These are phyloP conservation scores for Barnettozyma siamensis DNA, from an alignment of 805 yeast genomes.

Conservation along the genomic window DNA sequence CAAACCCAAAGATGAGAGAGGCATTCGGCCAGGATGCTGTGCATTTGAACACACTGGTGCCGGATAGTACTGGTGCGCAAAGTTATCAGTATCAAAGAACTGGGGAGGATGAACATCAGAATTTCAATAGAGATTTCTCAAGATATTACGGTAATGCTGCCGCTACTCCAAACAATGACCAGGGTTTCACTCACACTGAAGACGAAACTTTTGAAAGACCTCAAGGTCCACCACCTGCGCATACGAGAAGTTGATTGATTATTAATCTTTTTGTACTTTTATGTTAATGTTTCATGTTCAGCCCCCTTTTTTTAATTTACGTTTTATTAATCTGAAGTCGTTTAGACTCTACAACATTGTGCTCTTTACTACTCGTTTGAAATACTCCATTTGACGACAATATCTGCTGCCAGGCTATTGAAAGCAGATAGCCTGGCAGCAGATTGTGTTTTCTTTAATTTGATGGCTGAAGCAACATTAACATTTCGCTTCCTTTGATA, in stretches of 20 bases:
- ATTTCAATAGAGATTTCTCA: slow-evolving; percentile 24
- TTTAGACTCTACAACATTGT: too few relatives aligned
- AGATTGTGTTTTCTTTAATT: too few relatives aligned
- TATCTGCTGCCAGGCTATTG: too few relatives aligned
- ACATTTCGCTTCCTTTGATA: too few relatives aligned
- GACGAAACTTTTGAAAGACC: slow-evolving; percentile 2
- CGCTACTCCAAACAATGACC: background rate
- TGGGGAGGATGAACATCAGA: slow-evolving; percentile 13
- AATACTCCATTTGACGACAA: too few relatives aligned
- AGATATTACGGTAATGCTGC: slow-evolving; percentile 16
- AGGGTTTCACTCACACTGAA: background rate
- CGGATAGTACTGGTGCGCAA: slow-evolving; percentile 20
- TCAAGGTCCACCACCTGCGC: slow-evolving; percentile 10
- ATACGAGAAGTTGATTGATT: slow-evolving; percentile 1
- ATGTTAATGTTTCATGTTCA: too few relatives aligned
- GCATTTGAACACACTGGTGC: slow-evolving; percentile 18
- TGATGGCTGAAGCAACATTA: too few relatives aligned
- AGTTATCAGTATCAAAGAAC: slow-evolving; percentile 4
- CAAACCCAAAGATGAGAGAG: slow-evolving; percentile 29
- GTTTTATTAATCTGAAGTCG: too few relatives aligned
- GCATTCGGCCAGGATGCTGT: slow-evolving; percentile 11
- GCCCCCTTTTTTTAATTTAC: too few relatives aligned
- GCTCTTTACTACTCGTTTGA: too few relatives aligned
- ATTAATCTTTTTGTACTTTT: too few relatives aligned
- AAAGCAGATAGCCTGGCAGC: too few relatives aligned